A percentile compares a stretch with the other conserved stretches of the same genome.
phyloP scores from a whole-genome alignment of 108 stramenopile species.

The Cyclotella baltica region DNA sequence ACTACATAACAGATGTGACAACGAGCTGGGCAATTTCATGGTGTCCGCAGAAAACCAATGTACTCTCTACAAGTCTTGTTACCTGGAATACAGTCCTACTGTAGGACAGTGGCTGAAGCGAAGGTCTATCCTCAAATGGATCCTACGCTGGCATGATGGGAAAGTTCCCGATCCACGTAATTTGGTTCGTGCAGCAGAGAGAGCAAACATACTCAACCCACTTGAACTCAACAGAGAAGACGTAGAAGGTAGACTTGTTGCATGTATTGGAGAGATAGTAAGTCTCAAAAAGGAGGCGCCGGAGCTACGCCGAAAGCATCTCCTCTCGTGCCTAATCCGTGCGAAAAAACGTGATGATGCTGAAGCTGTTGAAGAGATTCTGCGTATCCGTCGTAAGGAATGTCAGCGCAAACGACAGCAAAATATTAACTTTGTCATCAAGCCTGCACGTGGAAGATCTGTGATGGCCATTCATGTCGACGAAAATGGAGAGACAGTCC shows the following conservation, averaged over 20 bases:
- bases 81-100: too few relatives aligned
- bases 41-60: too few relatives aligned
- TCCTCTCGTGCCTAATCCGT: background rate
- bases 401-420: background rate
- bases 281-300: background rate
- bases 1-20: too few relatives aligned
- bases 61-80: too few relatives aligned
- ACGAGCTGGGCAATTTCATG: too few relatives aligned
- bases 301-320: constrained; percentile 2
- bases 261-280: background rate
- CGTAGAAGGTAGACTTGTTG: background rate
- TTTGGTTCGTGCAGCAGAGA: too few relatives aligned
- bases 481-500: background rate
- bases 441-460: background rate
- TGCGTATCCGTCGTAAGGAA: constrained; percentile 1
- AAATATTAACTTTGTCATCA: background rate
- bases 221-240: background rate
- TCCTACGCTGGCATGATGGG: too few relatives aligned
- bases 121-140: too few relatives aligned
- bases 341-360: constrained; percentile 2
- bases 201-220: background rate
- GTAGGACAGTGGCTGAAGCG: too few relatives aligned
- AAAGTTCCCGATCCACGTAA: too few relatives aligned
- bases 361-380: background rate
- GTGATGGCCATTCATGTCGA: background rate